Conservation (phyloP, 2,329 filamentous ascomycete species). For the Penicillium glabrum region DNA sequence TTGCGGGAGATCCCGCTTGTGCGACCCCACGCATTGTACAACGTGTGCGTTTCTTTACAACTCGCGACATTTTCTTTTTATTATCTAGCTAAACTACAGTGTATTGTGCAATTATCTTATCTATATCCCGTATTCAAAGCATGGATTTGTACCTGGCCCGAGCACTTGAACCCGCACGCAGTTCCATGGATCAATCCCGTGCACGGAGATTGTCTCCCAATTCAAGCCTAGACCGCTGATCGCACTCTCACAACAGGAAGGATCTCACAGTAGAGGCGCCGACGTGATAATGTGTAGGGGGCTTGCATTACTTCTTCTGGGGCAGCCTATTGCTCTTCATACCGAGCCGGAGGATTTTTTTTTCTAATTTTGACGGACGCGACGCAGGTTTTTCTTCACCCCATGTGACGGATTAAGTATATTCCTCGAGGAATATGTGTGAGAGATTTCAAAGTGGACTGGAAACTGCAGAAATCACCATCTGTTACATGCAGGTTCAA, state of each 20-base stretch:
- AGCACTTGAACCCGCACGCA: conserved; percentile 2
- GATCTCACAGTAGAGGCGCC: conserved; percentile 2
- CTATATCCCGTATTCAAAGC: not conserved
- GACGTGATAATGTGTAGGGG: conserved; percentile 22
- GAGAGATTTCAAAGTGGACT: conserved; percentile 17
- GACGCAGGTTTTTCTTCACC: not conserved
- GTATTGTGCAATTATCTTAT: not conserved
- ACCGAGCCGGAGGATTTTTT: conserved; percentile 13
- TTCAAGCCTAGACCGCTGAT: conserved; percentile 13
- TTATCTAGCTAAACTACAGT: not conserved
- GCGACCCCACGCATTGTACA: not conserved
- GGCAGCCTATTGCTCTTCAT: conserved; percentile 11
- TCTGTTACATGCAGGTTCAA: not conserved
- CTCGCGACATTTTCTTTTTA: not conserved
- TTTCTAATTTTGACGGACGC: not conserved
- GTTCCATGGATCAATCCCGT: not conserved
- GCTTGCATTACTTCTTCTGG: conserved; percentile 18
- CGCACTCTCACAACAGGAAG: conserved; percentile 3
- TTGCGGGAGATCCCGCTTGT: not conserved
- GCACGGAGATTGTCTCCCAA: not conserved
- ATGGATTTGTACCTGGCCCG: conserved; percentile 6
- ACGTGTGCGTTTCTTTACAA: not conserved
- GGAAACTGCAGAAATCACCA: conserved; percentile 22
- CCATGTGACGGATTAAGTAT: conserved; percentile 18
- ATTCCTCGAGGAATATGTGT: conserved; percentile 2